Conservation (phyloP, 805 yeast species). For the Zygosaccharomyces siamensis region DNA sequence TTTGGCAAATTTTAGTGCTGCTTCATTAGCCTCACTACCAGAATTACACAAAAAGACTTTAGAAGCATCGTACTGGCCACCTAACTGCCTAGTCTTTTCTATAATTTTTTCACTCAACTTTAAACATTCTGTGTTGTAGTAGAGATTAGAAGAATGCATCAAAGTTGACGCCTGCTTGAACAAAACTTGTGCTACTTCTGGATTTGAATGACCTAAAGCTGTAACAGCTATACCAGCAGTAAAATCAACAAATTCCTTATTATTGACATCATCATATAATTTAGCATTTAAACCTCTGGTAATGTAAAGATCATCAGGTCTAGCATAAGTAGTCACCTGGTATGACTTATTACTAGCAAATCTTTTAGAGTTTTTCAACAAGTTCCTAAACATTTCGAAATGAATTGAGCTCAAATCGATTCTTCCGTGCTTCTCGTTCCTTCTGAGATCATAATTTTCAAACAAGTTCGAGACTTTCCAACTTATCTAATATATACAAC, state of each 20-base stretch:
- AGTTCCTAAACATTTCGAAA: conserved; percentile 20
- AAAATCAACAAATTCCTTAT: conserved; percentile 77
- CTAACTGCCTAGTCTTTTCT: conserved; percentile 58
- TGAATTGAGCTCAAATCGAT: not conserved
- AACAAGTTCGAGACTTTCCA: not conserved
- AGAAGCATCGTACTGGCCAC: conserved; percentile 79
- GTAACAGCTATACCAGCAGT: conserved; percentile 97
- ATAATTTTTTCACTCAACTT: conserved; percentile 69
- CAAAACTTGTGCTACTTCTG: conserved; percentile 65
- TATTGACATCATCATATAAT: conserved; percentile 70
- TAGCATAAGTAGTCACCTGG: conserved; percentile 72
- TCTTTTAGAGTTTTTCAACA: conserved; percentile 6
- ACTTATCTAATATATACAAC: not conserved
- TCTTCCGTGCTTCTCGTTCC: not conserved
- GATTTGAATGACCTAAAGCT: conserved; percentile 83
- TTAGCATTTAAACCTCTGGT: conserved; percentile 78
- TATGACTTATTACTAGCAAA: conserved; percentile 12
- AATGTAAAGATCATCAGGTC: conserved; percentile 66
- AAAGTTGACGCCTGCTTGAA: conserved; percentile 66
- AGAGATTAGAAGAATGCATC: conserved; percentile 81
- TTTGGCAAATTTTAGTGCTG: conserved; percentile 73
- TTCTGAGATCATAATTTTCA: not conserved
- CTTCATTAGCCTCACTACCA: conserved; percentile 79
- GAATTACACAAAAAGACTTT: conserved; percentile 67
- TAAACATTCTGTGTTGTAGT: conserved; percentile 79